phyloP scores from a whole-genome alignment of 2,329 filamentous ascomycete species.

The Biscogniauxia marginata region DNA sequence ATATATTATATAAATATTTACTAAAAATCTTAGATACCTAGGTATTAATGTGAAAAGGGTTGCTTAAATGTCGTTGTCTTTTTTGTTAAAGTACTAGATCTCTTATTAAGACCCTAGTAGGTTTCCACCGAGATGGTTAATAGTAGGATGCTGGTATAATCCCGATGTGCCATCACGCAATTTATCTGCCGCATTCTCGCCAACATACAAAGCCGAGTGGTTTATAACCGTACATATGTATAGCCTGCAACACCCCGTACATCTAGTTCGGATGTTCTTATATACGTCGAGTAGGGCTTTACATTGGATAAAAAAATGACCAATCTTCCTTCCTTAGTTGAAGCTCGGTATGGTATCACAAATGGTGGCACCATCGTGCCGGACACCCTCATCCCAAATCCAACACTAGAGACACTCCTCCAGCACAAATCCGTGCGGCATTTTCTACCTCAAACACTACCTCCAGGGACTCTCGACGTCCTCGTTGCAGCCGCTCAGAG shows the following conservation, averaged over 20 bases:
- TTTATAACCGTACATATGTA: neutral
- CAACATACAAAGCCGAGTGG: neutral
- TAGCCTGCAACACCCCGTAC: neutral
- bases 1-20: no score
- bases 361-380: neutral
- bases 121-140: neutral
- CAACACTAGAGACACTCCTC: conserved; percentile 27
- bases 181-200: neutral
- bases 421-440: conserved; percentile 31
- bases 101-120: neutral
- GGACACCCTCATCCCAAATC: conserved; percentile 2
- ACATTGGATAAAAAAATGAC: neutral
- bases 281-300: neutral
- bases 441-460: conserved; percentile 24
- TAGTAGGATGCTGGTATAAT: neutral
- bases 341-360: neutral
- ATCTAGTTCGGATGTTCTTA: neutral
- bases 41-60: no score
- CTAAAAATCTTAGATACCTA: no score
- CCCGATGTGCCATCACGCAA: neutral
- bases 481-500: conserved; percentile 34
- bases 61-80: no score
- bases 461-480: conserved; percentile 26
- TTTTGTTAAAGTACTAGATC: neutral
- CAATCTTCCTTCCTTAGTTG: neutral